Evolutionary conservation across 768 basidiomycete genomes (phyloP).

Genomic region (Lactifluus hygrophoroides): DNA sequence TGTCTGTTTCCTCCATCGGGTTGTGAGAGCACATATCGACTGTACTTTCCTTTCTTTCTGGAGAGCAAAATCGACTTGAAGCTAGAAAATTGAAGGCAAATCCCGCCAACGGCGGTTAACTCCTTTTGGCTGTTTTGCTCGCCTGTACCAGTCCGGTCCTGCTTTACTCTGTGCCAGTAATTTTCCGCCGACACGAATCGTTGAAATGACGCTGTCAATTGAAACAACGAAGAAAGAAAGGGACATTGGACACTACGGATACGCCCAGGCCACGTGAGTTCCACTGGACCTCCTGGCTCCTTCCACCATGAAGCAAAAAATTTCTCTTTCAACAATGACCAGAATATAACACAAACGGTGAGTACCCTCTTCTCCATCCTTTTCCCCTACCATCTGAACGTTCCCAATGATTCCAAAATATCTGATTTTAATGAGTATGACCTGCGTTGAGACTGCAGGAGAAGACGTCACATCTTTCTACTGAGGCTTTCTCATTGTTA

Average conservation of each 20-base stretch:
- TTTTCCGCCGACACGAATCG: no score
- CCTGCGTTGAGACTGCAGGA: slow-evolving; percentile 23
- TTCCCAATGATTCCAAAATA: slow-evolving; percentile 25
- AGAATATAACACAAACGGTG: background rate
- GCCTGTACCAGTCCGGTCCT: no score
- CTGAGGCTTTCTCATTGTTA: slow-evolving; percentile 13
- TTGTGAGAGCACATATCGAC: background rate
- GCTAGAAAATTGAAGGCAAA: background rate
- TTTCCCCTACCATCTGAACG: background rate
- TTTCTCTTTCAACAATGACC: no score
- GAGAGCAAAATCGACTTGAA: background rate
- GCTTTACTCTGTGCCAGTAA: no score
- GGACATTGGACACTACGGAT: no score
- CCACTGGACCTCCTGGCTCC: no score
- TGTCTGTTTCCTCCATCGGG: background rate
- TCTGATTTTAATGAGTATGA: slow-evolving; percentile 30
- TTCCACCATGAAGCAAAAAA: no score
- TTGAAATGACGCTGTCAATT: no score
- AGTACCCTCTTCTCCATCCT: background rate
- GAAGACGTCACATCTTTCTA: slow-evolving; percentile 4
- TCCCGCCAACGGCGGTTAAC: no score
- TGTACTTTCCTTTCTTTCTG: background rate
- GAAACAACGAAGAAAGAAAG: no score
- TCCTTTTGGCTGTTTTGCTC: no score
- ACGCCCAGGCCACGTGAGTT: no score